A percentile compares a stretch with the other conserved stretches of the same genome.
Conservation (phyloP, 495 filamentous ascomycete genomes). For the Collariella sp. region DNA sequence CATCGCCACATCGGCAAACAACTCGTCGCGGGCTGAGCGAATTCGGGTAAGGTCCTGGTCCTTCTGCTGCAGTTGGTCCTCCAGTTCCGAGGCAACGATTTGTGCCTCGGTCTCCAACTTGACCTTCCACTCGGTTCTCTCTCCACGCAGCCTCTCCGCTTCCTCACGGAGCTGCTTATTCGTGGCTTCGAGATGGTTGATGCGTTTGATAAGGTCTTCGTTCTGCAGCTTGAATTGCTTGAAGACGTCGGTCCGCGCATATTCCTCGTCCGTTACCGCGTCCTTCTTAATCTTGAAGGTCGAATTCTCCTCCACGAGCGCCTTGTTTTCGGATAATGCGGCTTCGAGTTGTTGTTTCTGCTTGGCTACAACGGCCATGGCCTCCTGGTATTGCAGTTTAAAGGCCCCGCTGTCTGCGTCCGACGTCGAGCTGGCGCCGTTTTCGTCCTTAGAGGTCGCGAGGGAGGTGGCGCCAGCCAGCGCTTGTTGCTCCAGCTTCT, state of each 20-base stretch:
- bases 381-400: slow-evolving; percentile 55
- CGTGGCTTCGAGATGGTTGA: slow-evolving; percentile 85
- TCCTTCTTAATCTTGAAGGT: slow-evolving; percentile 47
- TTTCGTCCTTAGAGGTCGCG: slow-evolving; percentile 45
- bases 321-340: slow-evolving; percentile 70
- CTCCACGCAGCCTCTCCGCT: slow-evolving; percentile 71
- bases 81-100: slow-evolving; percentile 58
- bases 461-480: slow-evolving; percentile 51
- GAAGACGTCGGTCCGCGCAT: slow-evolving; percentile 83
- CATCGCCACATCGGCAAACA: slow-evolving; percentile 71
- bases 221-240: slow-evolving; percentile 82
- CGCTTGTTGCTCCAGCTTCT: slow-evolving; percentile 85
- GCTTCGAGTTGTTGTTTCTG: slow-evolving; percentile 81
- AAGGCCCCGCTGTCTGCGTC: slow-evolving; percentile 56
- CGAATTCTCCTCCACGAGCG: slow-evolving; percentile 69
- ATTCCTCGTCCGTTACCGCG: slow-evolving; percentile 82
- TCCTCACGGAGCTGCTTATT: slow-evolving; percentile 81
- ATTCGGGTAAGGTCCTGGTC: slow-evolving; percentile 83
- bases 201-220: slow-evolving; percentile 81
- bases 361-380: slow-evolving; percentile 62
- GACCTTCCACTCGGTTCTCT: slow-evolving; percentile 71
- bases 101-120: slow-evolving; percentile 73
- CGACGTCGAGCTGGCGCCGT: slow-evolving; percentile 47
- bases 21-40: slow-evolving; percentile 70
- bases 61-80: slow-evolving; percentile 67